Evolutionary conservation across 169 alveolate species (phyloP).

Genomic region (Eimeria tenella): DNA sequence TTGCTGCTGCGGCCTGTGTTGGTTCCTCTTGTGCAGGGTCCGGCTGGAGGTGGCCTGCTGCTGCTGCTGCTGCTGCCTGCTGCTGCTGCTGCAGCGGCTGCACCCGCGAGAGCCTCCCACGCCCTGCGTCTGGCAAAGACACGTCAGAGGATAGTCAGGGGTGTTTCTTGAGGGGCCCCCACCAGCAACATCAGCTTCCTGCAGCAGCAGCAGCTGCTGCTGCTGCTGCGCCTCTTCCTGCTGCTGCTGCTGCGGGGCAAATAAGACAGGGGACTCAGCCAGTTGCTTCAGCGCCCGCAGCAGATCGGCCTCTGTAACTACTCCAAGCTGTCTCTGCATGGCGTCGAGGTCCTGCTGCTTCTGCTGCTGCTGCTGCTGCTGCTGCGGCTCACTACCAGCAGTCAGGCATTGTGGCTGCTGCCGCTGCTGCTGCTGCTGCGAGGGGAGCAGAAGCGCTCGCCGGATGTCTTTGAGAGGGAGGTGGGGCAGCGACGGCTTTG

Average conservation of each 20-base stretch:
- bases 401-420: conserved; percentile 30
- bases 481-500: conserved; percentile 44
- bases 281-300: conserved; percentile 63
- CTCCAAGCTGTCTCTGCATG: conserved; percentile 49
- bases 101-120: conserved; percentile 27
- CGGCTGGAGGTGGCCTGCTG: conserved; percentile 31
- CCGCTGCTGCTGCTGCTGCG: conserved; percentile 65
- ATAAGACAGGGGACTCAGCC: conserved; percentile 22
- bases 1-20: conserved; percentile 27
- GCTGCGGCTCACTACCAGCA: background rate
- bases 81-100: conserved; percentile 55
- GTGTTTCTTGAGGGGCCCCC: background rate
- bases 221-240: conserved; percentile 42
- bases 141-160: conserved; percentile 53
- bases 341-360: conserved; percentile 50
- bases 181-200: conserved; percentile 18
- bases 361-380: conserved; percentile 58
- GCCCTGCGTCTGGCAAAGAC: conserved; percentile 47
- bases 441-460: conserved; percentile 32
- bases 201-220: conserved; percentile 35
- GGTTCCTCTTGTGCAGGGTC: background rate
- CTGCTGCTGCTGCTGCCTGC: conserved; percentile 62
- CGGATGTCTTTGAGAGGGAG: conserved; percentile 45
- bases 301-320: conserved; percentile 47
- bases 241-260: conserved; percentile 61